Conservation (phyloP, 2,329 filamentous ascomycete genomes). For the Fusarium nelsonii region DNA sequence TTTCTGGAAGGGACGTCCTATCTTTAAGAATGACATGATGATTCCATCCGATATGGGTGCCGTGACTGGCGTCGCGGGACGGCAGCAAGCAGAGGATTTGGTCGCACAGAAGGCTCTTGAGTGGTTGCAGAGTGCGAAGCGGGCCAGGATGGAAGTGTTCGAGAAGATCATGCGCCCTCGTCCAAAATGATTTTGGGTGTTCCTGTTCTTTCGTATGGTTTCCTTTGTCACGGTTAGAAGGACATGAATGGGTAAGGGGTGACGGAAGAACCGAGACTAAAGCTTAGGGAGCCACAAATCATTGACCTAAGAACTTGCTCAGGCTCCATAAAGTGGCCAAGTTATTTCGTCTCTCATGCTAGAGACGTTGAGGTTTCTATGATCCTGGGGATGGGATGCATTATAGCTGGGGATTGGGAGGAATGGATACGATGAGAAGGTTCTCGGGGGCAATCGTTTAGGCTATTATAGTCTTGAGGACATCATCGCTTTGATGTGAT, state of each 20-base stretch:
- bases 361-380: too few relatives aligned
- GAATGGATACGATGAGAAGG: background rate
- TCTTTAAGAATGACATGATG: slow-evolving; percentile 50
- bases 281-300: too few relatives aligned
- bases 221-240: background rate
- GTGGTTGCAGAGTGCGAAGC: slow-evolving; percentile 51
- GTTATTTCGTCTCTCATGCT: too few relatives aligned
- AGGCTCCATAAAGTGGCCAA: too few relatives aligned
- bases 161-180: background rate
- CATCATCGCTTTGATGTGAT: background rate
- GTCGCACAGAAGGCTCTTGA: slow-evolving; percentile 57
- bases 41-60: slow-evolving; percentile 52
- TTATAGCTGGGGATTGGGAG: background rate
- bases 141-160: slow-evolving; percentile 15
- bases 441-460: background rate
- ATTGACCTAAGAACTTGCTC: too few relatives aligned
- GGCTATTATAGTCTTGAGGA: background rate
- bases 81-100: slow-evolving; percentile 53
- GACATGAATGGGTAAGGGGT: background rate
- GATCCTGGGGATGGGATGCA: background rate
- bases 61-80: slow-evolving; percentile 53
- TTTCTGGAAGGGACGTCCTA: slow-evolving; percentile 54
- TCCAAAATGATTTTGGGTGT: background rate
- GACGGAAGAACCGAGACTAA: too few relatives aligned
- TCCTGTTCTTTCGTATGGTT: background rate